Percentiles rank a stretch among this genome's conserved stretches.
Evolutionary conservation across 2,329 filamentous ascomycete genomes (phyloP).

Genomic region (Calonectria henricotiae): DNA sequence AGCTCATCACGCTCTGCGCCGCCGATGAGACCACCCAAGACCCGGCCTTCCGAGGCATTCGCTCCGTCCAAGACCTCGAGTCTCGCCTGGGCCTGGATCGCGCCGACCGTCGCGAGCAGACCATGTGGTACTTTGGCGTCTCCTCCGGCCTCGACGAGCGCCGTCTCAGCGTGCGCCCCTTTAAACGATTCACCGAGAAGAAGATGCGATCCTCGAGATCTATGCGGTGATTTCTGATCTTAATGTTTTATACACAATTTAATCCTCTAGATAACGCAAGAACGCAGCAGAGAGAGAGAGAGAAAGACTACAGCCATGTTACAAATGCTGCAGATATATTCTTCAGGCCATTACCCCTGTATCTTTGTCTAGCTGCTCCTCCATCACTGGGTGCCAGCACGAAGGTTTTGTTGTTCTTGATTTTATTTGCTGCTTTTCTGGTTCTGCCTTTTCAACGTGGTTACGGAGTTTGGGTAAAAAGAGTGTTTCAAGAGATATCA

Average conservation of each 20-base stretch:
- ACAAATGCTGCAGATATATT: not conserved
- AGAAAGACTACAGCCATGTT: not conserved
- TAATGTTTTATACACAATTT: not conserved
- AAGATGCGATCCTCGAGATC: conserved; percentile 49
- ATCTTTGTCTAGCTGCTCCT: not conserved
- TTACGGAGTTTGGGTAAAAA: conserved; percentile 32
- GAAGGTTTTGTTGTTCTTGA: conserved; percentile 4
- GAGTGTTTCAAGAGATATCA: conserved; percentile 6
- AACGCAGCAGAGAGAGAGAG: not conserved
- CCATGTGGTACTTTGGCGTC: conserved; percentile 68
- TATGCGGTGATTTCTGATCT: conserved; percentile 50
- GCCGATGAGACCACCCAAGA: conserved; percentile 82
- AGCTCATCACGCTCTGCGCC: conserved; percentile 84
- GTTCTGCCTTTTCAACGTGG: conserved; percentile 23
- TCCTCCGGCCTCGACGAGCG: conserved; percentile 61
- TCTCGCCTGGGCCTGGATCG: conserved; percentile 75
- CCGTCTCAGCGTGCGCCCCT: conserved; percentile 63
- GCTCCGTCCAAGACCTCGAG: conserved; percentile 79
- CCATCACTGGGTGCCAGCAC: conserved; percentile 16
- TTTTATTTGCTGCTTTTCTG: not conserved
- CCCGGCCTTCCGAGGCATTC: conserved; percentile 79
- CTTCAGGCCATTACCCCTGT: not conserved
- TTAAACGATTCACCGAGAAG: conserved; percentile 66
- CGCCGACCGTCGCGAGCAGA: conserved; percentile 64
- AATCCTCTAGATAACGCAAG: not conserved